These are phyloP conservation scores for Carex littledalei DNA, from an alignment of 176 grass and related monocot genomes.

Conservation along the genomic window DNA sequence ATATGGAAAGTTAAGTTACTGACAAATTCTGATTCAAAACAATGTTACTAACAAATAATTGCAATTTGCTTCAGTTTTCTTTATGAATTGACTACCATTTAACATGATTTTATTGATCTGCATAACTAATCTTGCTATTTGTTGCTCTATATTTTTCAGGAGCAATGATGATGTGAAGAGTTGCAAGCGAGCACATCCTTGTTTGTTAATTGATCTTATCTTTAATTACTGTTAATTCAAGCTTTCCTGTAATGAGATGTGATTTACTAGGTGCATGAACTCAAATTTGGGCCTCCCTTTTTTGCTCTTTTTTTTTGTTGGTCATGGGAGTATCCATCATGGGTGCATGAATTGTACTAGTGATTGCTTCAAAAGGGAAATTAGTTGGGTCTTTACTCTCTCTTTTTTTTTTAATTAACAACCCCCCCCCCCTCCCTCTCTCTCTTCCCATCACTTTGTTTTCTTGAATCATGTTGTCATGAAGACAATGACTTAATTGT, in stretches of 20 bases:
- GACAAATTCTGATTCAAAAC: background rate
- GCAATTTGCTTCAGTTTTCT: background rate
- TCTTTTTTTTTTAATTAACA: no score
- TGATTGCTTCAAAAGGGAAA: conserved; percentile 15
- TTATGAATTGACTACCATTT: background rate
- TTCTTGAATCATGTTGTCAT: conserved; percentile 30
- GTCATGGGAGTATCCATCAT: conserved; percentile 32
- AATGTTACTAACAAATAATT: background rate
- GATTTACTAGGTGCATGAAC: background rate
- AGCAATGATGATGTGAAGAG: conserved; percentile 21
- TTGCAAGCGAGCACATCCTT: background rate
- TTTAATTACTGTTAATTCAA: conserved; percentile 7
- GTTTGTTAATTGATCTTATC: background rate
- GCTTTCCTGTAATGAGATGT: conserved; percentile 15
- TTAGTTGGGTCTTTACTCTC: conserved; percentile 8
- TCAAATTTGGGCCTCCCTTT: conserved; percentile 24
- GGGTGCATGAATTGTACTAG: conserved; percentile 19
- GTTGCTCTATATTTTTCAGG: conserved; percentile 5
- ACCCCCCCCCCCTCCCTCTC: conserved; percentile 1
- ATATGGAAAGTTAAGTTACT: background rate
- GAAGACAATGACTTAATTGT: conserved; percentile 34
- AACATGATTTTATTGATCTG: background rate
- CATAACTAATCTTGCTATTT: conserved; percentile 1
- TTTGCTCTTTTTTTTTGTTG: background rate
- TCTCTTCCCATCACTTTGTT: conserved; percentile 17